phyloP scores from a whole-genome alignment of 257 asterid species.

The Forsythia viridissima region DNA sequence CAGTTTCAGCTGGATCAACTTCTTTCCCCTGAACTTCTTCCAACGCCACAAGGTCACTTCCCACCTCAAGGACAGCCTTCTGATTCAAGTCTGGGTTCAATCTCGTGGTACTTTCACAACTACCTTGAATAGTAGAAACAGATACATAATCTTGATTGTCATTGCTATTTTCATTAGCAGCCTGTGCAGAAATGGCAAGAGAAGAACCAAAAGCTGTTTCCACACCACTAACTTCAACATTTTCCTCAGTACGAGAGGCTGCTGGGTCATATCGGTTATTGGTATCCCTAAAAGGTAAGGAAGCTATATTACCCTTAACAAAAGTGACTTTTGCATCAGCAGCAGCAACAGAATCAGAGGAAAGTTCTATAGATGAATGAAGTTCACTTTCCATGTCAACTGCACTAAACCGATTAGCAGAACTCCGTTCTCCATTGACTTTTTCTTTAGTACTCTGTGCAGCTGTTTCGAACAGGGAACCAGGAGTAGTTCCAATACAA shows the following conservation, averaged over 20 bases:
- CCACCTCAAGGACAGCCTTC: slow-evolving; percentile 3
- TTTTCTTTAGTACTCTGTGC: slow-evolving; percentile 11
- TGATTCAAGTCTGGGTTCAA: slow-evolving; percentile 6
- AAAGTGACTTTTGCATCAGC: slow-evolving; percentile 1
- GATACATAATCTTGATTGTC: slow-evolving; percentile 6
- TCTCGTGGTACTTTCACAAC: background rate
- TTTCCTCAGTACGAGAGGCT: slow-evolving; percentile 2
- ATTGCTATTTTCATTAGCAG: background rate
- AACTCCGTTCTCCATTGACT: slow-evolving; percentile 8
- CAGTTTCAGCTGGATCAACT: slow-evolving; percentile 8
- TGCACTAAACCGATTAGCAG: slow-evolving; percentile 3
- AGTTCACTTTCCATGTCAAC: slow-evolving; percentile 6
- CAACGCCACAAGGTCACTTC: background rate
- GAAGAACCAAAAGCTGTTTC: background rate
- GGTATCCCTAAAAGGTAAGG: background rate
- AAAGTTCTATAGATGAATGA: slow-evolving; percentile 18
- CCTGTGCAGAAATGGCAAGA: slow-evolving; percentile 9
- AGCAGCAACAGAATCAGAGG: slow-evolving; percentile 11
- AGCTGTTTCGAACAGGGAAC: background rate
- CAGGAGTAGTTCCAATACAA: background rate
- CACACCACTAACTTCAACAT: background rate
- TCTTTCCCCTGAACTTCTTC: background rate
- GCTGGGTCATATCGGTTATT: background rate
- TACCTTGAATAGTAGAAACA: background rate
- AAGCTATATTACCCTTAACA: background rate